Base-by-base conservation (phyloP, 495 filamentous ascomycete species). In the Chaetomium tenue region DNA sequence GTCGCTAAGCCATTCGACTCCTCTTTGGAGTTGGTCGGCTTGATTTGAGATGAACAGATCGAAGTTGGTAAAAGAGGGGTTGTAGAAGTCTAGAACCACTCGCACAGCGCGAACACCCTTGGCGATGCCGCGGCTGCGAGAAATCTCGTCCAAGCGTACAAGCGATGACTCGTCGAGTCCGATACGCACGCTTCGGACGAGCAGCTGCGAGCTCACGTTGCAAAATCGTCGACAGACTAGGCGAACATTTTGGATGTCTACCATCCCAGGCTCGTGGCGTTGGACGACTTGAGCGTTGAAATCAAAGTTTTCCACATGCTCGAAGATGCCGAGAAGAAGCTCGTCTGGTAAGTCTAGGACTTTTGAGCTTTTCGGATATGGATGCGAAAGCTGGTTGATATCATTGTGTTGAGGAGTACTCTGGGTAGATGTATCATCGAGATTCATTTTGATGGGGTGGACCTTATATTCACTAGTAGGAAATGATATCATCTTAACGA, bases 221-320 rank as follows among this genome's bases (percentile, higher is more conserved):
- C 44, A 48, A 18, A 63, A 53, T 9, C 61, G 65, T 15, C 60
- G 54, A 30, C 65, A 67, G 48, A 63, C 65, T n/a, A 67, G 50
- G 47, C 65, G 65, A 22, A 22, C n/a, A 50, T 47, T 54, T 39
- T 60, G 44, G 56, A 67, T 63, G 28, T 60, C 65, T 22, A 0
- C 16, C 22, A 22, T 51, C 48, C 22, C 9, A 12, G 33, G 33
- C 3, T 33, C 30, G 3, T 33, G 42, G n/a, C n/a, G n/a, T n/a
- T 46, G 2, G 42, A n/a, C 13, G n/a, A 46, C 18, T n/a, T 0
- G 42, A n/a, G 9, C 15, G 50, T 26, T 23, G 39, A 56, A 23
- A 33, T 28, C 22, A 30, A 46, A 33, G 46, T 5, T 20, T 37
- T 62, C 59, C 11, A 63, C 39, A 18, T 52, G 30, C 52, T 55